phyloP scores from a whole-genome alignment of 495 filamentous ascomycete genomes.

The Usnea hakonensis region DNA sequence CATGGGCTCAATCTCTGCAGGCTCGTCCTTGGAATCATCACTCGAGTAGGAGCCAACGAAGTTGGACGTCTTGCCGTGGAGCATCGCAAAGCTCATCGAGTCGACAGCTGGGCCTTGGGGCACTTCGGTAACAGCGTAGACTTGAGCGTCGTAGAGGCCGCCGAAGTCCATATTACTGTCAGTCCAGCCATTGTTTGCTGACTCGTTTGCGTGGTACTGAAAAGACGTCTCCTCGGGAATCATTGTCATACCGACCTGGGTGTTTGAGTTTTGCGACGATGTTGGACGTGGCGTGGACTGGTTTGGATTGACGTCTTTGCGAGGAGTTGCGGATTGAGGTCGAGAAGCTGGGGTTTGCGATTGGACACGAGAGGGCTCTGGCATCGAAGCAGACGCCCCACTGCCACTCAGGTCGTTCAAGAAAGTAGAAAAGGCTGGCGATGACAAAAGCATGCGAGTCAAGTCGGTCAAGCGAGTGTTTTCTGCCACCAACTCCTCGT shows the following conservation, averaged over 20 bases:
- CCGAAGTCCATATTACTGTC: slow-evolving; percentile 41
- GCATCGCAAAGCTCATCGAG: slow-evolving; percentile 43
- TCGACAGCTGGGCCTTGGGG: slow-evolving; percentile 60
- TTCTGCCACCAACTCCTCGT: slow-evolving; percentile 66
- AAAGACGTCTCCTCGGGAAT: slow-evolving; percentile 60
- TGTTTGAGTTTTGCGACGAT: slow-evolving; percentile 45
- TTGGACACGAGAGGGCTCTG: slow-evolving; percentile 30
- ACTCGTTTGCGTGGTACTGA: slow-evolving; percentile 55
- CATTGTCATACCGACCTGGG: slow-evolving; percentile 61
- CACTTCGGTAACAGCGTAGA: slow-evolving; percentile 72
- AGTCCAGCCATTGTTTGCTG: slow-evolving; percentile 47
- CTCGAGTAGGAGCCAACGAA: slow-evolving; percentile 32
- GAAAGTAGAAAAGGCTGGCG: slow-evolving; percentile 76
- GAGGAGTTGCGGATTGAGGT: slow-evolving; percentile 33
- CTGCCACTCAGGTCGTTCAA: slow-evolving; percentile 62
- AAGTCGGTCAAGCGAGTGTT: slow-evolving; percentile 71
- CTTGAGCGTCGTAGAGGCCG: slow-evolving; percentile 59
- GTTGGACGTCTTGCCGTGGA: slow-evolving; percentile 60
- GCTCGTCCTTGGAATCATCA: slow-evolving; percentile 45
- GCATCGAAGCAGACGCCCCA: slow-evolving; percentile 33
- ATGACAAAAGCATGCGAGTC: slow-evolving; percentile 75
- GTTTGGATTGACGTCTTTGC: slow-evolving; percentile 60
- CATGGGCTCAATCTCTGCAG: slow-evolving; percentile 38
- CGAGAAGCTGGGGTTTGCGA: slow-evolving; percentile 29
- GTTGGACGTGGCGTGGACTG: slow-evolving; percentile 38